phyloP scores from a whole-genome alignment of 768 basidiomycete genomes.

The Xerocomellus intermedius region DNA sequence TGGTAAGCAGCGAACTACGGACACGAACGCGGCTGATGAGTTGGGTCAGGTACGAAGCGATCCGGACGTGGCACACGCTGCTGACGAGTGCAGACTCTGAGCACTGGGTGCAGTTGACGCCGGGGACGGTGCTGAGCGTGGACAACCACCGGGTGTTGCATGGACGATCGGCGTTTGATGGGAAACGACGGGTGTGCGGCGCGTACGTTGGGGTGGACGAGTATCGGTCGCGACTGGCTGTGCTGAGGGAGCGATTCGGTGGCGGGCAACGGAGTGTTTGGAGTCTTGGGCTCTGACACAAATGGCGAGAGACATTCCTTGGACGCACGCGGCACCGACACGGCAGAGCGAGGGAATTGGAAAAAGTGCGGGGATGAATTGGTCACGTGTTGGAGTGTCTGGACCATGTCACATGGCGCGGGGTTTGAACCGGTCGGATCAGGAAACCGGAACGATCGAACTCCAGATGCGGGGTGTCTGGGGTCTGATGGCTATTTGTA shows the following conservation, averaged over 20 bases:
- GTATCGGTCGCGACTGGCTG: conserved; percentile 74
- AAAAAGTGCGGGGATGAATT: conserved; percentile 19
- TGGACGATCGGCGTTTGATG: conserved; percentile 88
- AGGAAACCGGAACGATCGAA: conserved; percentile 7
- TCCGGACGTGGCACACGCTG: conserved; percentile 72
- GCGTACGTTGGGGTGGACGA: conserved; percentile 94
- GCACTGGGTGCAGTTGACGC: conserved; percentile 87
- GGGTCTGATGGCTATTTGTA: conserved; percentile 26
- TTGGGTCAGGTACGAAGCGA: conserved; percentile 67
- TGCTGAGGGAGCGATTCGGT: conserved; percentile 54
- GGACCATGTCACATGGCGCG: conserved; percentile 18
- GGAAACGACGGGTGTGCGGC: conserved; percentile 90
- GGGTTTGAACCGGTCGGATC: conserved; percentile 4
- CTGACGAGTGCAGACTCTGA: conserved; percentile 81
- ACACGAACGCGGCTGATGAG: background rate
- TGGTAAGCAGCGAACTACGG: conserved; percentile 47
- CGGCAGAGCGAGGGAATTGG: conserved; percentile 19
- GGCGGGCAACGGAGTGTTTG: conserved; percentile 52
- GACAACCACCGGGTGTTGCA: conserved; percentile 95
- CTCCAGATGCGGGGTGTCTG: conserved; percentile 18
- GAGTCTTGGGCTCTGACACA: conserved; percentile 49
- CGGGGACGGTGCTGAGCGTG: conserved; percentile 88
- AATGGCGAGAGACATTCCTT: background rate
- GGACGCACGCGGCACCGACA: conserved; percentile 18
- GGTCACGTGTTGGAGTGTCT: conserved; percentile 19